Evolutionary conservation across 129 eudicot species (phyloP).

Genomic region (Gnaphalium uliginosum): DNA sequence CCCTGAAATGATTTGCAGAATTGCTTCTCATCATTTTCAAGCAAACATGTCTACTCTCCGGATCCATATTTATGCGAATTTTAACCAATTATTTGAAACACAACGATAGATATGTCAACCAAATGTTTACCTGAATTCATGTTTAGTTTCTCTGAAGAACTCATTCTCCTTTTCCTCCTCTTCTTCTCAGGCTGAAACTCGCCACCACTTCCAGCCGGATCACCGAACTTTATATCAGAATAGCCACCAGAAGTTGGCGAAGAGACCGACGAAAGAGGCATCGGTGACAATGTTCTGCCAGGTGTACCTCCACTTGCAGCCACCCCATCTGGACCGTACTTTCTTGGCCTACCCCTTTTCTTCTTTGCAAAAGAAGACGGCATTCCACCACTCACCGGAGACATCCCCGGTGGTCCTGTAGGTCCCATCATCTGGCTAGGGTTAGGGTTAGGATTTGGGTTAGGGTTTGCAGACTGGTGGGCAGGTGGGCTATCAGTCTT

Average conservation of each 20-base stretch:
- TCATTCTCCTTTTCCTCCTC: conserved; percentile 31
- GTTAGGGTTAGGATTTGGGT: background rate
- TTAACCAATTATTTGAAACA: background rate
- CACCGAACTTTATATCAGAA: conserved; percentile 37
- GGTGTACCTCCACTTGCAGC: conserved; percentile 18
- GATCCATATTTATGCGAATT: too few species aligned
- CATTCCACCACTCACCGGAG: conserved; percentile 28
- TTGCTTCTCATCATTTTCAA: too few species aligned
- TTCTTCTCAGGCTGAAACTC: conserved; percentile 40
- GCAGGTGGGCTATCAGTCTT: conserved; percentile 36
- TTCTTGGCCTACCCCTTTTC: conserved; percentile 87
- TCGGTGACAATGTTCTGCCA: conserved; percentile 40
- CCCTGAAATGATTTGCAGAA: too few species aligned
- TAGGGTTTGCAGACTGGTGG: conserved; percentile 18
- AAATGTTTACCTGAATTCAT: conserved; percentile 48
- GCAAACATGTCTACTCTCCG: too few species aligned
- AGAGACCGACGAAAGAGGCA: conserved; percentile 42
- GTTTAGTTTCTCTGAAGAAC: conserved; percentile 49
- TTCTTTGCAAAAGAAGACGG: conserved; percentile 51
- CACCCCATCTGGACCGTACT: conserved; percentile 62
- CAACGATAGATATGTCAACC: background rate
- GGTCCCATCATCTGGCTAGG: conserved; percentile 10
- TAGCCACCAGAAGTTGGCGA: conserved; percentile 44
- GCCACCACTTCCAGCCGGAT: conserved; percentile 39
- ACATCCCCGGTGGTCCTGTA: conserved; percentile 20